phyloP scores from a whole-genome alignment of 352 stramenopile genomes.

The Albugo laibachii region DNA sequence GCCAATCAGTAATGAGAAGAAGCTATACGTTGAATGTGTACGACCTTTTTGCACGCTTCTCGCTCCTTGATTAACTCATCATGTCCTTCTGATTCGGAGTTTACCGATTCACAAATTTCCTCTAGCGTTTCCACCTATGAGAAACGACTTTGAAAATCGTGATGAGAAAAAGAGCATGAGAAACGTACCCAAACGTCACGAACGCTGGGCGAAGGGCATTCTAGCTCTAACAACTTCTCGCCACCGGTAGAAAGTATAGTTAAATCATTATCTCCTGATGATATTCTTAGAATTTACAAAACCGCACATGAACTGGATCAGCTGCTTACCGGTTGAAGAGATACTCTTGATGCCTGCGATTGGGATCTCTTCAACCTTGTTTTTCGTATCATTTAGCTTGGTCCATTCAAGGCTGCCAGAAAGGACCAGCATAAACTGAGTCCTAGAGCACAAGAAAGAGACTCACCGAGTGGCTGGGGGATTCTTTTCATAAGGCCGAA shows the following conservation, averaged over 20 bases:
- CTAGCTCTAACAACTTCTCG: slow-evolving; percentile 43
- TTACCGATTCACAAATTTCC: slow-evolving; percentile 22
- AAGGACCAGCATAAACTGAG: background rate
- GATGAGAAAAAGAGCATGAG: background rate
- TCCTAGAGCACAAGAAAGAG: background rate
- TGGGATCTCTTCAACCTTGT: slow-evolving; percentile 23
- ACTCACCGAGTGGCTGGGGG: slow-evolving; percentile 19
- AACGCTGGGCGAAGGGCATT: slow-evolving; percentile 13
- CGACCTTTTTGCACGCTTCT: background rate
- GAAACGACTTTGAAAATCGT: background rate
- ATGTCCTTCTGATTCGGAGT: slow-evolving; percentile 43
- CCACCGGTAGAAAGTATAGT: slow-evolving; percentile 26
- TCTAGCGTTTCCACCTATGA: slow-evolving; percentile 29
- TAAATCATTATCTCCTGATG: slow-evolving; percentile 11
- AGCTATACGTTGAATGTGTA: background rate
- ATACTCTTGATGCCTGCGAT: slow-evolving; percentile 33
- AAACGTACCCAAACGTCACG: slow-evolving; percentile 30
- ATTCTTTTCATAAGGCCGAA: slow-evolving; percentile 39
- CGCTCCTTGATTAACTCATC: background rate
- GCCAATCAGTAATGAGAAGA: background rate
- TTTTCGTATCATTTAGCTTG: slow-evolving; percentile 14
- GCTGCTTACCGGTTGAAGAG: slow-evolving; percentile 20
- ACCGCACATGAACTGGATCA: background rate
- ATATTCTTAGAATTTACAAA: background rate
- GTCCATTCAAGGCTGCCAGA: slow-evolving; percentile 22